These are phyloP conservation scores for Cajanus cajan DNA, from an alignment of 306 rosid species.

Conservation along the genomic window DNA sequence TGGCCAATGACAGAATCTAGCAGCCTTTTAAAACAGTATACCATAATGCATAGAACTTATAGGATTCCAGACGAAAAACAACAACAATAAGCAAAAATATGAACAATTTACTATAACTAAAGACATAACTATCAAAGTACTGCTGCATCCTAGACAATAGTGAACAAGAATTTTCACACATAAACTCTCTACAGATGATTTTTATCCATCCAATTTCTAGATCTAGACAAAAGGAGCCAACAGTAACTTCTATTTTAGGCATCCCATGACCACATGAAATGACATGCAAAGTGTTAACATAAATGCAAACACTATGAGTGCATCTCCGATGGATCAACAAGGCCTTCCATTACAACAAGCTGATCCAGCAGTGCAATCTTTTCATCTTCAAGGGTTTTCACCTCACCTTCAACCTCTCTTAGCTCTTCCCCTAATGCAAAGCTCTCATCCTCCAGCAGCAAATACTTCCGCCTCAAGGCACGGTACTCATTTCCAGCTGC, in stretches of 20 bases:
- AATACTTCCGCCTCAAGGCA: constrained; percentile 67
- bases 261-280: constrained; percentile 18
- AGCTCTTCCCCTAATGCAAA: constrained; percentile 65
- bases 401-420: constrained; percentile 69
- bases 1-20: background rate
- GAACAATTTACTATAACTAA: constrained; percentile 8
- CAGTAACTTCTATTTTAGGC: constrained; percentile 12
- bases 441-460: constrained; percentile 82
- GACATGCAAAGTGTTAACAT: background rate
- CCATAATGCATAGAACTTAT: constrained; percentile 1
- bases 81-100: constrained; percentile 15
- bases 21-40: constrained; percentile 1
- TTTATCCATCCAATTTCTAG: constrained; percentile 27
- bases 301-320: constrained; percentile 42
- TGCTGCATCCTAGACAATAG: background rate
- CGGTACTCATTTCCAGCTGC: constrained; percentile 75
- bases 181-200: constrained; percentile 5
- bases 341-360: constrained; percentile 88
- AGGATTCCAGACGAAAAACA: background rate
- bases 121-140: background rate
- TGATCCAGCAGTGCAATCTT: constrained; percentile 79
- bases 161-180: background rate
- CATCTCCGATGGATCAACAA: constrained; percentile 59
- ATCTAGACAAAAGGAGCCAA: constrained; percentile 17
- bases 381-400: constrained; percentile 78